Evolutionary conservation across 2,329 filamentous ascomycete species (phyloP), one percentile per base, ranked within the genome.

Genomic region (Dactylonectria macrodidyma): DNA sequence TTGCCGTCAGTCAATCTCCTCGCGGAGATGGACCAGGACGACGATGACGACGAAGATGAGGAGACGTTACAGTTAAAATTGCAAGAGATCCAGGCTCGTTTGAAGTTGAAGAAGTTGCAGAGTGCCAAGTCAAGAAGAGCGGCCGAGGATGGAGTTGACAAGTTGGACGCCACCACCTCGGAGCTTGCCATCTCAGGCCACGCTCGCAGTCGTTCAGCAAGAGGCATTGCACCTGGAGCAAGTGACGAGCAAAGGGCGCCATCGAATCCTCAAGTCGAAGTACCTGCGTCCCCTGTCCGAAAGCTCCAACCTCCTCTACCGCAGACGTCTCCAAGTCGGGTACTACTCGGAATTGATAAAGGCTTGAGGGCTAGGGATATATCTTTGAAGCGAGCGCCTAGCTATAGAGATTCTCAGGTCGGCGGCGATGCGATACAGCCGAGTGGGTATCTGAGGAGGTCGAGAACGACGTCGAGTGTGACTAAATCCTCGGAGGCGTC

Each of bases 321-420:
- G 14, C 91, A 90, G 41, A 89, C 87, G 30, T 98, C 95, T 1
- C 95, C 96, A 1, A 92, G 92, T 60, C 88, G 95, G 67, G 89
- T 96, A 14, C 81, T 94, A 19, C 81, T 98, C 16, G 95, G 96
- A 5, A 97, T 98, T 69, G 95, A 97, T 81, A 97, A 97, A 78
- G 95, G 94, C 1, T 83, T 95, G 41, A 92, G 87, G 74, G 95
- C 92, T 2, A 89, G 89, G 66, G 94, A 98, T 75, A 87, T 98
- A 36, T 98, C 95, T 3, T 83, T 98, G 33, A 96, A 93, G 80
- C 87, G 94, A 71, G 90, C 93, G 3, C 86, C 90, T 2, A 87
- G 83, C 65, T 77, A 84, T 34, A 83, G 81, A 58, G 70, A 76
- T 30, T 71, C 65, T 26, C 69, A 70, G 63, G 67, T 59, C 48